A percentile compares a stretch with the other conserved stretches of the same genome.
These are phyloP conservation scores for Parafenestella ontariensis DNA, from an alignment of 2,329 filamentous ascomycete species.

Conservation along the genomic window DNA sequence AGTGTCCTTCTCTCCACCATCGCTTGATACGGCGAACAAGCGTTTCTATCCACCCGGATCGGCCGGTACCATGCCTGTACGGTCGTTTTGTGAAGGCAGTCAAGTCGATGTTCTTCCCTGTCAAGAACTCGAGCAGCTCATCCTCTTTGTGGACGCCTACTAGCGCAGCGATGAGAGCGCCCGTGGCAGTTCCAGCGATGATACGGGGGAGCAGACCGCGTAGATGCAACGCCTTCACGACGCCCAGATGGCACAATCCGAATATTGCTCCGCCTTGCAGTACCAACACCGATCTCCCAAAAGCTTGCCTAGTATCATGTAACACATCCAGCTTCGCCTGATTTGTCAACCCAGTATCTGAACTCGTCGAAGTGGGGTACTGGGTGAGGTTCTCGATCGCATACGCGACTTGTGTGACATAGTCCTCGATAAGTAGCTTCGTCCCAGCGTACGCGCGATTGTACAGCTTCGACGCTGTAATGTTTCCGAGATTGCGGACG, in stretches of 20 bases:
- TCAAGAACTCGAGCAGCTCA: slow-evolving; percentile 78
- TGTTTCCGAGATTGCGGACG: slow-evolving; percentile 88
- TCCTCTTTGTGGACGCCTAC: slow-evolving; percentile 88
- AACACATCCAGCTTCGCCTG: slow-evolving; percentile 86
- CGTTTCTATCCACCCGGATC: slow-evolving; percentile 59
- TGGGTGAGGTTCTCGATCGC: slow-evolving; percentile 78
- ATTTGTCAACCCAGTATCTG: slow-evolving; percentile 64
- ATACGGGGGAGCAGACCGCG: slow-evolving; percentile 84
- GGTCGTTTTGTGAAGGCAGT: slow-evolving; percentile 70
- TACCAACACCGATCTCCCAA: slow-evolving; percentile 84
- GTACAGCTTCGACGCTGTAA: slow-evolving; percentile 81
- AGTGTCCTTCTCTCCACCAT: slow-evolving; percentile 78
- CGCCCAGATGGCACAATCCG: slow-evolving; percentile 86
- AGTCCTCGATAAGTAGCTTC: slow-evolving; percentile 89
- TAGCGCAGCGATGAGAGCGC: slow-evolving; percentile 85
- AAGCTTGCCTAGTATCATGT: slow-evolving; percentile 85
- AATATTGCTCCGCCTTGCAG: slow-evolving; percentile 92
- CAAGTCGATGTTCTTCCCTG: slow-evolving; percentile 81
- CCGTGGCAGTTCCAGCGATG: slow-evolving; percentile 89
- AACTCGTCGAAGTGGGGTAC: slow-evolving; percentile 63
- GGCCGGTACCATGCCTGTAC: slow-evolving; percentile 26
- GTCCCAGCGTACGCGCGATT: slow-evolving; percentile 87
- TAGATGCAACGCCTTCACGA: slow-evolving; percentile 85
- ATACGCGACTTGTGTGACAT: slow-evolving; percentile 82
- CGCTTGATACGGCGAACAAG: slow-evolving; percentile 70